phyloP scores from a whole-genome alignment of 208 protist species.

The Leishmania tarentolae region DNA sequence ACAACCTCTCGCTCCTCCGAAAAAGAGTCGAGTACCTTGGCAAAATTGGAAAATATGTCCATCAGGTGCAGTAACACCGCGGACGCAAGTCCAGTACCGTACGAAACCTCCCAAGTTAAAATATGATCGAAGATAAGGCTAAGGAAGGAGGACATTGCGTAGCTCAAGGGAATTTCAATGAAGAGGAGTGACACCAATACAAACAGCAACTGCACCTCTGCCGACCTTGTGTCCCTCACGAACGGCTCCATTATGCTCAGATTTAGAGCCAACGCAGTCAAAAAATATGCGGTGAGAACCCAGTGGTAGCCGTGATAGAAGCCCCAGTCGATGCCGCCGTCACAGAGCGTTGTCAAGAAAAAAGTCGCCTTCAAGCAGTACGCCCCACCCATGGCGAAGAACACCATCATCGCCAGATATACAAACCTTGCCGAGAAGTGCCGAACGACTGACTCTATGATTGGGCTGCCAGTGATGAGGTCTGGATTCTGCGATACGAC shows the following conservation, averaged over 20 bases:
- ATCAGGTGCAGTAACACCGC: conserved; percentile 15
- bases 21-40: conserved; percentile 26
- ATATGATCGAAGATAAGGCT: conserved; percentile 28
- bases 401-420: background rate
- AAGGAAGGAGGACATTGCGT: conserved; percentile 17
- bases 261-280: conserved; percentile 25
- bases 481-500: conserved; percentile 19
- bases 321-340: conserved; percentile 22
- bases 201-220: conserved; percentile 22
- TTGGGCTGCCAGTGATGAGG: conserved; percentile 24
- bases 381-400: conserved; percentile 18
- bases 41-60: conserved; percentile 21
- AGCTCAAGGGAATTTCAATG: conserved; percentile 31
- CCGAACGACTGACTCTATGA: conserved; percentile 31
- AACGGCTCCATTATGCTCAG: conserved; percentile 24
- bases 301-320: conserved; percentile 29
- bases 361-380: conserved; percentile 22
- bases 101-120: conserved; percentile 32
- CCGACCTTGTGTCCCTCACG: conserved; percentile 20
- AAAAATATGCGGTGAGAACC: conserved; percentile 24
- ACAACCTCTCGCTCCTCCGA: conserved; percentile 31
- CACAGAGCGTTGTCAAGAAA: conserved; percentile 10
- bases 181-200: conserved; percentile 30
- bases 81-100: conserved; percentile 21
- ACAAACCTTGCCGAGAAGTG: conserved; percentile 12